phyloP scores from a whole-genome alignment of 1,284 basidiomycete species.

The Agaricales sp. region DNA sequence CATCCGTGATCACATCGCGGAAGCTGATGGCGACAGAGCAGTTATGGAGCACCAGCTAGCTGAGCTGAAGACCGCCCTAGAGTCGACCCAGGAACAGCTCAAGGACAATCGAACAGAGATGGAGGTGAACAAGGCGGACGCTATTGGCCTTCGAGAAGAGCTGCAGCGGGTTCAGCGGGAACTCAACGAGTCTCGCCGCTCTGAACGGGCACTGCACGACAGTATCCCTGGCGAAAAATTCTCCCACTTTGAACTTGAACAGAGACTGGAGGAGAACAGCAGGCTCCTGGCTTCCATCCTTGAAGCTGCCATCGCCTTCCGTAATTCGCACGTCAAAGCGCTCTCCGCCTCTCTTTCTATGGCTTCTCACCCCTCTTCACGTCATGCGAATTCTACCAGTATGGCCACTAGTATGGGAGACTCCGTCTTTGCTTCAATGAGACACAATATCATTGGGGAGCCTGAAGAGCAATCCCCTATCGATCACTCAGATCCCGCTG shows the following conservation, averaged over 20 bases:
- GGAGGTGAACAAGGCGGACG: slow-evolving; percentile 54
- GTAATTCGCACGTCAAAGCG: slow-evolving; percentile 62
- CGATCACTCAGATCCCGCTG: slow-evolving; percentile 60
- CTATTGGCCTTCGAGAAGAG: slow-evolving; percentile 58
- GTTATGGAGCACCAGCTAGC: slow-evolving; percentile 82
- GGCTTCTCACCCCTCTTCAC: slow-evolving; percentile 43
- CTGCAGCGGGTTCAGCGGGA: slow-evolving; percentile 60
- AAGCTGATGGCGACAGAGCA: slow-evolving; percentile 85
- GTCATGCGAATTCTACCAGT: slow-evolving; percentile 23
- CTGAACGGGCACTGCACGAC: slow-evolving; percentile 52
- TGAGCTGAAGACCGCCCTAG: slow-evolving; percentile 57
- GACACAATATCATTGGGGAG: slow-evolving; percentile 39
- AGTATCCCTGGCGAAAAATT: slow-evolving; percentile 49
- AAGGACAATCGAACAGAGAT: slow-evolving; percentile 49
- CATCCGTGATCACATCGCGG: slow-evolving; percentile 81
- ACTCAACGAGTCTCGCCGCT: slow-evolving; percentile 48
- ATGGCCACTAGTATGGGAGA: slow-evolving; percentile 25
- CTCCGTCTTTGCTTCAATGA: slow-evolving; percentile 36
- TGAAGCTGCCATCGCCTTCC: slow-evolving; percentile 65
- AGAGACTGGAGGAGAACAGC: slow-evolving; percentile 45
- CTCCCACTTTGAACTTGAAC: slow-evolving; percentile 59
- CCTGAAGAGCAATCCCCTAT: slow-evolving; percentile 60
- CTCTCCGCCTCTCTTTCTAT: slow-evolving; percentile 51
- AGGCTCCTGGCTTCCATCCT: slow-evolving; percentile 63
- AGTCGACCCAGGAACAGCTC: slow-evolving; percentile 46